Evolutionary conservation across 129 eudicot genomes (phyloP).

Genomic region (Helianthus annuus): HanXRQr2.0-SUNRISE NC_035436.2:113746395-113746894

Average conservation of each 20-base stretch:
- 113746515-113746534: no score
- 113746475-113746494: no score
- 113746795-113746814: background rate
- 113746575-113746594: no score
- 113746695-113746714: conserved; percentile 93
- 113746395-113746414: no score
- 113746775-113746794: background rate
- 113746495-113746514: no score
- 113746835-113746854: conserved; percentile 12
- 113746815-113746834: conserved; percentile 11
- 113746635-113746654: conserved; percentile 93
- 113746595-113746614: no score
- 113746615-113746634: conserved; percentile 22
- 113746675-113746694: conserved; percentile 96
- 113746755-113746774: background rate
- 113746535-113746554: no score
- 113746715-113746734: conserved; percentile 80
- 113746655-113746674: conserved; percentile 90
- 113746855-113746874: conserved; percentile 28
- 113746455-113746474: no score
- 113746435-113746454: no score
- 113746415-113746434: no score
- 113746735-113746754: background rate
- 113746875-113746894: conserved; percentile 86
- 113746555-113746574: no score